A percentile compares a stretch with the other conserved stretches of the same genome.
phyloP scores from a whole-genome alignment of 345 rosid genomes.

The Syzygium oleosum region DNA sequence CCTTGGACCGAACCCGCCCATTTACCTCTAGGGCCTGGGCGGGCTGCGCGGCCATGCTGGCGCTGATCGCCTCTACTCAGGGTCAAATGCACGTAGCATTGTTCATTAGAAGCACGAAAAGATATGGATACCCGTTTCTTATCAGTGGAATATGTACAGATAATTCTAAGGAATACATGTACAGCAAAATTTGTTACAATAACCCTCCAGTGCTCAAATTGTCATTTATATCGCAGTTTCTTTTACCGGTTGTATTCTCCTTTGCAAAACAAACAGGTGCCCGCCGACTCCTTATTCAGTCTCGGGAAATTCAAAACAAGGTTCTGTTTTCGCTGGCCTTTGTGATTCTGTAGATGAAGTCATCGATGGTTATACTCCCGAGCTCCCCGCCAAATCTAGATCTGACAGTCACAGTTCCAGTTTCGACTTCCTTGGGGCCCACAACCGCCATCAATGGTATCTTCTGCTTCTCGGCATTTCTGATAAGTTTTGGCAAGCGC shows the following conservation, averaged over 20 bases:
- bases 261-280: not conserved
- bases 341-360: conserved; percentile 52
- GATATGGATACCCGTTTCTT: not conserved
- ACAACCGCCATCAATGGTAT: conserved; percentile 87
- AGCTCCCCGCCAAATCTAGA: conserved; percentile 85
- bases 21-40: not conserved
- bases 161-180: not conserved
- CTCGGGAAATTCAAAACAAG: not conserved
- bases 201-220: not conserved
- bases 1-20: not conserved
- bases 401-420: conserved; percentile 58
- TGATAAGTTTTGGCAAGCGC: conserved; percentile 85
- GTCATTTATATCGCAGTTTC: not conserved
- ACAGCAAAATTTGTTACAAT: not conserved
- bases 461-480: conserved; percentile 89
- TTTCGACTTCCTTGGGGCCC: conserved; percentile 83
- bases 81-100: not conserved
- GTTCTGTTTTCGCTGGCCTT: conserved; percentile 42
- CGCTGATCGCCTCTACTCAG: not conserved
- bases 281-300: not conserved
- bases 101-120: not conserved
- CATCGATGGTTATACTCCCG: conserved; percentile 58
- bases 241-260: not conserved
- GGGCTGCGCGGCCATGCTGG: not conserved
- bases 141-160: not conserved